Evolutionary conservation across 2,329 filamentous ascomycete species (phyloP), one percentile per base, ranked within the genome.

Genomic region (Akanthomyces lecanii): DNA sequence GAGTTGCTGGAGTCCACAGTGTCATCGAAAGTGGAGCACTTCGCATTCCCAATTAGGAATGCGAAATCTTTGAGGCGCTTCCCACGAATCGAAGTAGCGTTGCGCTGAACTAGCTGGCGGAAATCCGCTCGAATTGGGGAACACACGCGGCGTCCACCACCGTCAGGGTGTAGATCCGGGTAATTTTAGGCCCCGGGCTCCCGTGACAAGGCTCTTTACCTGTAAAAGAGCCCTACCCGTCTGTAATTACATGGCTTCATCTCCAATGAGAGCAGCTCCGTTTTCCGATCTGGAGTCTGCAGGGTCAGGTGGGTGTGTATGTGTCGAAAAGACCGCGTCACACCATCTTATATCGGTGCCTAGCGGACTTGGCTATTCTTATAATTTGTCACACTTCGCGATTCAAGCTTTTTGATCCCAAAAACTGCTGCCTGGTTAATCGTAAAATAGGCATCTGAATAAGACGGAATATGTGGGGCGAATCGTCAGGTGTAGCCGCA

Each of bases 41-140:
- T 57, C 53, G 54, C 16, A 45, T 45, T 56, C 40, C 53, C 40
- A 25, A 45, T 56, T 45, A 45, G 53, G 40, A 56, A 45, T 56
- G 40, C 54, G 54, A 57, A 57, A 10, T 50, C 11, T 50, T n/a
- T 5, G 44, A 5, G 44, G 44, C n/a, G 23, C 25, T 6, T 56
- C 44, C 30, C 30, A n/a, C n/a, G 23, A 50, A 30, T 56, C 44
- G 44, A 45, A 56, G 45, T 10, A 33, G 23, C 54, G 23, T 36
- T 44, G 33, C 36, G 21, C 52, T 42, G 52, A 25, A 54, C n/a
- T 10, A 16, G 33, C 33, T n/a, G 52, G n/a, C 50, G 50, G 18
- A 47, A 47, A 14, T 23, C n/a, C n/a, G 8, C 45, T 14, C 21
- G 45, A 25, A 25, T 16, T 18, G 4, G n/a, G 33, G 0, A 21